Evolutionary conservation across 2,329 filamentous ascomycete genomes (phyloP).

Genomic region (Thelonectria olida): DNA sequence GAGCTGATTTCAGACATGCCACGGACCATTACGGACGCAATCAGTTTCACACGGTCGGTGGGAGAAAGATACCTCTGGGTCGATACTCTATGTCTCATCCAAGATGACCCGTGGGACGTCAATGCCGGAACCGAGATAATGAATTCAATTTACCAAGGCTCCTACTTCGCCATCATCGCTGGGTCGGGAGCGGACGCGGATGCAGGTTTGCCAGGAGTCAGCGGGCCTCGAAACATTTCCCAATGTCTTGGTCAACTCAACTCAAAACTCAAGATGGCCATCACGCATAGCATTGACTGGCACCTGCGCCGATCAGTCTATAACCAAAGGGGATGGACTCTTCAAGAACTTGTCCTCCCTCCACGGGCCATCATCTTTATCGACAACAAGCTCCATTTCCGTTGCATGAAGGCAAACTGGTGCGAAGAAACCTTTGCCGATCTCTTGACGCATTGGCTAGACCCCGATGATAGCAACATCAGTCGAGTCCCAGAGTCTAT

Average conservation of each 20-base stretch:
- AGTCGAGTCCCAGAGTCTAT: not conserved
- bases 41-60: conserved; percentile 1
- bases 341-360: conserved; percentile 11
- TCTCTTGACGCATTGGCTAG: conserved; percentile 2
- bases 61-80: conserved; percentile 31
- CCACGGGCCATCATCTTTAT: conserved; percentile 13
- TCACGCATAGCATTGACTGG: conserved; percentile 19
- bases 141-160: conserved; percentile 19
- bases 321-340: conserved; percentile 15
- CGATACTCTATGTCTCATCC: conserved; percentile 29
- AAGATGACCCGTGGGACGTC: conserved; percentile 22
- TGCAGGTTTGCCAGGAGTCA: conserved; percentile 12
- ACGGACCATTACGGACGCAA: conserved; percentile 14
- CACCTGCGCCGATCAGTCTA: conserved; percentile 16
- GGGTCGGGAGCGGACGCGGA: not conserved
- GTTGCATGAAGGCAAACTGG: conserved; percentile 23
- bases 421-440: conserved; percentile 20
- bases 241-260: conserved; percentile 7
- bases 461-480: not conserved
- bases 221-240: conserved; percentile 1
- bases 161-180: not conserved
- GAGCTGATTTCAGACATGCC: not conserved
- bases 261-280: conserved; percentile 1
- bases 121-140: conserved; percentile 3
- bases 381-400: conserved; percentile 19